phyloP scores from a whole-genome alignment of 176 grass and related monocot genomes.

The Bothriochloa decipiens region DNA sequence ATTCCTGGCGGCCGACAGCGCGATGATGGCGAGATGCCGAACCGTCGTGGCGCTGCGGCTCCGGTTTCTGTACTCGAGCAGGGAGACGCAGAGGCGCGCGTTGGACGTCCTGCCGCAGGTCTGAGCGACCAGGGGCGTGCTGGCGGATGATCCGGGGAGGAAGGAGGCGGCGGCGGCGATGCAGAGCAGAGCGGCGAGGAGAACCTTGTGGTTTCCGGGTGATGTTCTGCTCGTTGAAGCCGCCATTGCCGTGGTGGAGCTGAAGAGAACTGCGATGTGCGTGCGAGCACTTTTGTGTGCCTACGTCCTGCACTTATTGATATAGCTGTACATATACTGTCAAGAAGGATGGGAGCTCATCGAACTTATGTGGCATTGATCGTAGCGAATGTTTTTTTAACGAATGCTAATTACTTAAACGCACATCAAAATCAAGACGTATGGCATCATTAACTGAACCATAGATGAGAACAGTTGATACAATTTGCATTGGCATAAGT shows the following conservation, averaged over 20 bases:
- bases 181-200: conserved; percentile 20
- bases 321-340: not conserved
- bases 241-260: not conserved
- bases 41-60: not conserved
- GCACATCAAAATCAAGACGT: not conserved
- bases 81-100: not conserved
- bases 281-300: not conserved
- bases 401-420: not conserved
- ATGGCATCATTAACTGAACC: not conserved
- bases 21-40: not conserved
- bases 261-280: not conserved
- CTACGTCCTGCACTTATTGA: not conserved
- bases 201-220: not conserved
- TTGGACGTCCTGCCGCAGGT: not conserved
- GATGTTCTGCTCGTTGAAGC: not conserved
- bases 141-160: not conserved
- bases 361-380: not conserved
- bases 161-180: not conserved
- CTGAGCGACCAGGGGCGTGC: not conserved
- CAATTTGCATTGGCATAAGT: no score
- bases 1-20: not conserved
- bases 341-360: not conserved
- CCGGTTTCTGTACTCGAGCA: conserved; percentile 8
- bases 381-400: not conserved
- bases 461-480: not conserved